phyloP scores from a whole-genome alignment of 345 rosid genomes.

The Linum usitatissimum region DNA sequence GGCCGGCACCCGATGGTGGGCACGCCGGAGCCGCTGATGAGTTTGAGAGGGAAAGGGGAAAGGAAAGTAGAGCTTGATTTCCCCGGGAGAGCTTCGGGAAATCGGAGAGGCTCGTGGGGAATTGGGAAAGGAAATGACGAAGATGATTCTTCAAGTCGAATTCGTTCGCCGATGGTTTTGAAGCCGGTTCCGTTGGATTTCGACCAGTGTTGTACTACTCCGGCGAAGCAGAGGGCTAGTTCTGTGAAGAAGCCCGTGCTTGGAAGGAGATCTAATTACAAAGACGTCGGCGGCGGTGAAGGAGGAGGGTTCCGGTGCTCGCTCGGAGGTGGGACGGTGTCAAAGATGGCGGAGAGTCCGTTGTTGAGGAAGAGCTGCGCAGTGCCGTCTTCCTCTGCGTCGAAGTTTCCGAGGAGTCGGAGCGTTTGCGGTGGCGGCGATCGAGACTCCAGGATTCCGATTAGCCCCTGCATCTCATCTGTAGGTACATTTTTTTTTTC shows the following conservation, averaged over 20 bases:
- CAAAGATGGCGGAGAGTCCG: constrained; percentile 53
- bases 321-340: constrained; percentile 62
- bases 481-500: constrained; percentile 59
- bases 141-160: constrained; percentile 14
- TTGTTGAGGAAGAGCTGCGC: constrained; percentile 70
- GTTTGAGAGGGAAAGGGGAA: constrained; percentile 44
- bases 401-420: constrained; percentile 67
- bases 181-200: constrained; percentile 84
- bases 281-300: constrained; percentile 23
- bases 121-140: constrained; percentile 25
- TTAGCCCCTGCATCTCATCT: constrained; percentile 64
- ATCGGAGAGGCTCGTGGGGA: constrained; percentile 86
- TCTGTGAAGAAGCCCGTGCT: constrained; percentile 34
- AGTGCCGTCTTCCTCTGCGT: constrained; percentile 32
- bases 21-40: constrained; percentile 79
- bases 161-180: constrained; percentile 49
- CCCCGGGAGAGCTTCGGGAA: constrained; percentile 14
- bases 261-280: constrained; percentile 34
- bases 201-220: constrained; percentile 64
- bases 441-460: constrained; percentile 43
- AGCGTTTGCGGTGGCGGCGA: constrained; percentile 44
- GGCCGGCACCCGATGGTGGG: constrained; percentile 87
- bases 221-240: constrained; percentile 40
- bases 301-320: constrained; percentile 42
- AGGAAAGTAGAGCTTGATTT: constrained; percentile 13